These are phyloP conservation scores for Trichoderma citrinoviride DNA, from an alignment of 2,329 filamentous ascomycete species.

Conservation along the genomic window DNA sequence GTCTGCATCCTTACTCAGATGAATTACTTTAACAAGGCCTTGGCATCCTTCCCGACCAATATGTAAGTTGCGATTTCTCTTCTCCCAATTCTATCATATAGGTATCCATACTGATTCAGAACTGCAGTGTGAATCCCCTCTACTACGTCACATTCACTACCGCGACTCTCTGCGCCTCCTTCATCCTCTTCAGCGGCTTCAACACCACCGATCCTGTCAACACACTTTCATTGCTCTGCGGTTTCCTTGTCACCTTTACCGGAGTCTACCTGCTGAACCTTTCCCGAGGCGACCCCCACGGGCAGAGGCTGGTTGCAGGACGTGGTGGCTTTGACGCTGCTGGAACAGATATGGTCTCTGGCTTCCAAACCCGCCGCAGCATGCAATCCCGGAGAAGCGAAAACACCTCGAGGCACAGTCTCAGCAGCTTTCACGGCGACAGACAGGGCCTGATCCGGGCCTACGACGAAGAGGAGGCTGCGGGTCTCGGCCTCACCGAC, in stretches of 20 bases:
- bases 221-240: constrained; percentile 86
- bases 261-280: constrained; percentile 95
- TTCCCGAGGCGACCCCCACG: constrained; percentile 87
- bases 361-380: constrained; percentile 83
- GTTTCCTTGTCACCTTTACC: constrained; percentile 91
- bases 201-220: constrained; percentile 91
- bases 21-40: constrained; percentile 99
- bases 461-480: constrained; percentile 80
- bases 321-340: constrained; percentile 69
- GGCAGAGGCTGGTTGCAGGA: constrained; percentile 62
- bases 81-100: neutral
- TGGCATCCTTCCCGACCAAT: constrained; percentile 94
- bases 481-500: constrained; percentile 73
- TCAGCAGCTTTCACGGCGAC: constrained; percentile 64
- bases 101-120: constrained; percentile 20
- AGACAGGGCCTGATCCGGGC: constrained; percentile 80
- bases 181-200: constrained; percentile 93
- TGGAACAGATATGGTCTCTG: constrained; percentile 87
- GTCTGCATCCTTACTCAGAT: constrained; percentile 98
- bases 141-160: constrained; percentile 99
- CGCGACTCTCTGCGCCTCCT: constrained; percentile 87
- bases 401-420: constrained; percentile 61
- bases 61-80: constrained; percentile 62
- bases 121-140: constrained; percentile 78
- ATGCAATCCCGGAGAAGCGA: constrained; percentile 86